Conservation (phyloP, 352 stramenopile species). For the Phytophthora aleatoria region DNA sequence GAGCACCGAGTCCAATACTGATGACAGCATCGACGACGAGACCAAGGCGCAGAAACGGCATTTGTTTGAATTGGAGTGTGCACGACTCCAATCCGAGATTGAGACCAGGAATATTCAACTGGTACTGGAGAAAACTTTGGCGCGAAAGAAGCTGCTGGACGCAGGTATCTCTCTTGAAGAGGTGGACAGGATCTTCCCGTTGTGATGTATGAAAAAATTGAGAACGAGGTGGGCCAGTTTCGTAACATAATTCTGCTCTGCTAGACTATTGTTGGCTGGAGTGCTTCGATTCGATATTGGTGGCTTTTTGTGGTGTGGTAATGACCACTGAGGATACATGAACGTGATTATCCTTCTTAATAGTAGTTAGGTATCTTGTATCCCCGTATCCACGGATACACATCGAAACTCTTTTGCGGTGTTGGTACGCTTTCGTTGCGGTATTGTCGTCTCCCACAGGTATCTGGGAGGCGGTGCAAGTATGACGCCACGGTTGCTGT, state of each 20-base stretch:
- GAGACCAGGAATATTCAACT: constrained; percentile 54
- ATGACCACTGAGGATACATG: too few species aligned
- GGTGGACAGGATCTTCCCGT: constrained; percentile 52
- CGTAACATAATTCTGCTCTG: not conserved
- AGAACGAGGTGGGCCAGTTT: not conserved
- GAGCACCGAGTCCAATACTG: constrained; percentile 10
- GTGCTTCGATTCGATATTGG: not conserved
- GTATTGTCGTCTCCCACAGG: too few species aligned
- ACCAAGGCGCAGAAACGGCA: constrained; percentile 46
- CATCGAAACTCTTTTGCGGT: too few species aligned
- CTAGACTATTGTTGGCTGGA: not conserved
- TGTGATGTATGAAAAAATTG: constrained; percentile 19
- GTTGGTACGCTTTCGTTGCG: too few species aligned
- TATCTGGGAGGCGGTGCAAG: too few species aligned
- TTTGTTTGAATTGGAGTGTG: constrained; percentile 57
- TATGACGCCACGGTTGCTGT: too few species aligned
- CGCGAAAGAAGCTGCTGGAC: constrained; percentile 53
- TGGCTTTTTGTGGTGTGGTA: too few species aligned
- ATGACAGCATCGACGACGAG: constrained; percentile 15
- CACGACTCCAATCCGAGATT: constrained; percentile 53
- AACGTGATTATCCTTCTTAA: too few species aligned
- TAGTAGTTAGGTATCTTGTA: too few species aligned
- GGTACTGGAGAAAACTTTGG: constrained; percentile 54
- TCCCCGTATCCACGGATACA: too few species aligned
- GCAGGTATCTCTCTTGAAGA: constrained; percentile 45